Base-by-base conservation (phyloP, 1,139 yeast genomes). In the Starmera stellimalicola region DNA sequence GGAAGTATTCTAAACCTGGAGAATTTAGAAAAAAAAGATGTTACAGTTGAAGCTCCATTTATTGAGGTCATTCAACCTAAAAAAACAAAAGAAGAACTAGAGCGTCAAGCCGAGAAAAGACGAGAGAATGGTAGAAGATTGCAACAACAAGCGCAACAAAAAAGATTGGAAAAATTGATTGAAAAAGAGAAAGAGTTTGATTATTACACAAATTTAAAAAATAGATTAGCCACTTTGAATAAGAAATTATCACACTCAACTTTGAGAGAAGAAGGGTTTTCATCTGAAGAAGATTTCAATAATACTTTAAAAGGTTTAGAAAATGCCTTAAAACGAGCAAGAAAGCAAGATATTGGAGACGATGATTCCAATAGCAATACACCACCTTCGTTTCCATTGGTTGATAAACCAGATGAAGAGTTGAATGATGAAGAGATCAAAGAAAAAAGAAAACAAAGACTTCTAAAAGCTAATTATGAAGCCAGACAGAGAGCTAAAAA, bases 61-160 rank as follows among this genome's bases (percentile, higher is more conserved):
- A 71, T 73, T 4, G 83, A 76, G 41, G 56, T 68, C 5, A 60
- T 68, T 11, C 78, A 73, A 35, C 76, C 74, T 36, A 83, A 79
- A 50, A 84, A 88, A 51, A 64, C 88, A 0, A 94, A 82, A 37
- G 96, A 85, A 53, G 95, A 85, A 51, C 54, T 87, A 25, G 78
- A 76, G 16, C 60, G 70, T 27, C 88, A 84, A 42, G 78, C 91
- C 2, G 91, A 81, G 44, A 77, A 80, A 51, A 71, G 95, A 40
- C 70, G 74, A 47, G 96, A 88, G 52, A 84, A 83, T 44, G 97
- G 96, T 5, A 73, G 78, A 43, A 66, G 95, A 44, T 65, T 93
- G 39, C 97, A 91, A 57, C 94, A 85, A 49, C 96, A 87, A 57
- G 97, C 97, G 0, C 87, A 81, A 44, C 79, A 77, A 47, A 80